phyloP scores from a whole-genome alignment of 805 yeast species.

The Saccharomycopsis fermentans region DNA sequence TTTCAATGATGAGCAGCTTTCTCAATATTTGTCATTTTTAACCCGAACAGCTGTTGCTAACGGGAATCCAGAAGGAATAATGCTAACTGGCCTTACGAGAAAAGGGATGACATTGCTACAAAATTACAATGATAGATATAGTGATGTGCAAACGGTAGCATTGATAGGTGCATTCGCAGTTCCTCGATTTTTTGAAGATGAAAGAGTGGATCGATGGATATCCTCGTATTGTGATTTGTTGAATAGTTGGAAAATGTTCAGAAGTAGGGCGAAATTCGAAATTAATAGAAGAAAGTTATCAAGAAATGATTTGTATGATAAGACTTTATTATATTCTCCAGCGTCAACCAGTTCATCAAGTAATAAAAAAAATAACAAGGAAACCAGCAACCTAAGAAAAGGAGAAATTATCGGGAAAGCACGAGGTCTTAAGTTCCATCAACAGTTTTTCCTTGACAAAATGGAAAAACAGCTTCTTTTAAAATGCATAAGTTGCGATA shows the following conservation, averaged over 20 bases:
- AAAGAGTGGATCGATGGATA: conserved; percentile 70
- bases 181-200: conserved; percentile 72
- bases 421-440: background rate
- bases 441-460: conserved; percentile 7
- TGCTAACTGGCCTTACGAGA: conserved; percentile 87
- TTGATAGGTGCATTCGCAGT: conserved; percentile 69
- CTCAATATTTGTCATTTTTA: conserved; percentile 57
- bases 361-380: background rate
- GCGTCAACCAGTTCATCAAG: background rate
- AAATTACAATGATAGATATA: conserved; percentile 76
- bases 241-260: conserved; percentile 73
- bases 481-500: conserved; percentile 77
- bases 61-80: conserved; percentile 88
- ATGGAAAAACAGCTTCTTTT: conserved; percentile 64
- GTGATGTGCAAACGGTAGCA: conserved; percentile 89
- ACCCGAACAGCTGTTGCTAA: conserved; percentile 58
- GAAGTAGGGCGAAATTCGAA: conserved; percentile 76
- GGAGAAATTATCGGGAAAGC: background rate
- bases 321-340: background rate
- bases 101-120: conserved; percentile 73
- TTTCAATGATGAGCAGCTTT: conserved; percentile 67
- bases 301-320: conserved; percentile 22
- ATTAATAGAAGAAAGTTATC: conserved; percentile 64
- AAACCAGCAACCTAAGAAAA: background rate
- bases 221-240: conserved; percentile 55